Evolutionary conservation across 805 yeast species (phyloP).

Genomic region (Yarrowia yakushimensis): DNA sequence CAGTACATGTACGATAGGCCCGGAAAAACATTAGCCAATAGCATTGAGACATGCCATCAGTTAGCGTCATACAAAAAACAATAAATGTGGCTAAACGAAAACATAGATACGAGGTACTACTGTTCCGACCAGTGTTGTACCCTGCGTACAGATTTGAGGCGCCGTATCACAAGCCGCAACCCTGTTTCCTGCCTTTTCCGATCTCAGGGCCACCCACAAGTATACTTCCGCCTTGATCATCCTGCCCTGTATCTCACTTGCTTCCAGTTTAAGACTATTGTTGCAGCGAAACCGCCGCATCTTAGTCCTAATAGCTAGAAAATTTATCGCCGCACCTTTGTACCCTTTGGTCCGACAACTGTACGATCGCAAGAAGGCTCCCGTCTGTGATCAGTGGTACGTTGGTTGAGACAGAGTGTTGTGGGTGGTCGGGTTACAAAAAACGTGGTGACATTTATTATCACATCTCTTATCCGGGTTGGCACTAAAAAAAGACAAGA

Average conservation of each 20-base stretch:
- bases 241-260: background rate
- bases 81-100: background rate
- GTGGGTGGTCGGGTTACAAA: background rate
- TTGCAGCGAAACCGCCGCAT: conserved; percentile 14
- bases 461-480: too few relatives aligned
- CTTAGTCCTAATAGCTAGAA: background rate
- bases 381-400: background rate
- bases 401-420: background rate
- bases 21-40: conserved; percentile 20
- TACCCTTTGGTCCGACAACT: background rate
- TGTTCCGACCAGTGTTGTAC: background rate
- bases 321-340: conserved; percentile 19
- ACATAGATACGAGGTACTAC: background rate
- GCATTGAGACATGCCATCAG: background rate
- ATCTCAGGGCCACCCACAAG: background rate
- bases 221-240: background rate
- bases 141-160: background rate
- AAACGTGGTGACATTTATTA: too few relatives aligned
- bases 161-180: background rate
- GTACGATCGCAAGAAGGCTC: background rate
- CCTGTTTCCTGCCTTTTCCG: background rate
- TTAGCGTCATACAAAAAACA: background rate
- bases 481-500: background rate
- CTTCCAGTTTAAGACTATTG: background rate
- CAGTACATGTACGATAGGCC: background rate